These are phyloP conservation scores for Chalaropsis ovoidea DNA, from an alignment of 2,329 filamentous ascomycete genomes.

Conservation along the genomic window DNA sequence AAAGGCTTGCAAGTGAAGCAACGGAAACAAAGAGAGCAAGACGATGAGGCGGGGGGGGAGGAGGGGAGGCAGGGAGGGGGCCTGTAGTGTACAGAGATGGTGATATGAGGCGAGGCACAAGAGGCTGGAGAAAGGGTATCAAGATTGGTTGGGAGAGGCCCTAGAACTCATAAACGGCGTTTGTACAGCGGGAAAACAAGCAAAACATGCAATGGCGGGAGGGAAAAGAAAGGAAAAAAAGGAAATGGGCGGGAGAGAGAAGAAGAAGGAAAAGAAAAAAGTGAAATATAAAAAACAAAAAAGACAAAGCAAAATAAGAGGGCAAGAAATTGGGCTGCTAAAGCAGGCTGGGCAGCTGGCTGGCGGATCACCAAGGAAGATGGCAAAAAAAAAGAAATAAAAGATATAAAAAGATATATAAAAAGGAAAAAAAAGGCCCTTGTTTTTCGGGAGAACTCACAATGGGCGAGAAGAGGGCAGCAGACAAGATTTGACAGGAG, in stretches of 20 bases:
- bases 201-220: constrained; percentile 13
- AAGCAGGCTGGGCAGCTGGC: background rate
- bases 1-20: constrained; percentile 2
- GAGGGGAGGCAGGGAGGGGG: background rate
- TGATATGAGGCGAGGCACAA: constrained; percentile 5
- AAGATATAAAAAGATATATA: constrained; percentile 6
- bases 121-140: constrained; percentile 15
- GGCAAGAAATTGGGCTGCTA: constrained; percentile 1
- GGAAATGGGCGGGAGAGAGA: background rate
- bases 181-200: background rate
- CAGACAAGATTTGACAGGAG: background rate
- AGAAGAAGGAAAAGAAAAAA: background rate
- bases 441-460: background rate
- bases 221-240: background rate
- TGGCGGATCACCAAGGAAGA: constrained; percentile 7
- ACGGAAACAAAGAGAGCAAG: background rate
- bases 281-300: background rate
- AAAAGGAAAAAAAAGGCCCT: background rate
- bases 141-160: constrained; percentile 15
- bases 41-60: background rate
- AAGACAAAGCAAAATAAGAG: constrained; percentile 6
- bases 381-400: background rate
- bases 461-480: background rate
- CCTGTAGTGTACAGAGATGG: constrained; percentile 16
- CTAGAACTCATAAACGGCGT: constrained; percentile 1